phyloP scores from a whole-genome alignment of 495 filamentous ascomycete species.

The Aspergillus panamensis region DNA sequence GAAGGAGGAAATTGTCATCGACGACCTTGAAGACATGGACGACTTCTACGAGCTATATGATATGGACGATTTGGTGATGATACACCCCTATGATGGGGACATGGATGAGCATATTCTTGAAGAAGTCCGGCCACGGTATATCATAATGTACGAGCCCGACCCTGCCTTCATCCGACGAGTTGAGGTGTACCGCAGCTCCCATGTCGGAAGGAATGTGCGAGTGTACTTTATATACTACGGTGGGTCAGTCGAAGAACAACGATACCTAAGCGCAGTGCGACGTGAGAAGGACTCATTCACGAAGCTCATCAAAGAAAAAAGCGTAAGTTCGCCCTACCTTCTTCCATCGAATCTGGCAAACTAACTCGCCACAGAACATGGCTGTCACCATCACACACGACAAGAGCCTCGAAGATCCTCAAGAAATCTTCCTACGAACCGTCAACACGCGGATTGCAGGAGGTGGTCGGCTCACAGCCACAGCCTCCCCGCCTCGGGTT shows the following conservation, averaged over 20 bases:
- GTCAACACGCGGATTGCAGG: slow-evolving; percentile 96
- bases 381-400: slow-evolving; percentile 77
- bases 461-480: slow-evolving; percentile 83
- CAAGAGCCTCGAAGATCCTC: slow-evolving; percentile 71
- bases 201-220: slow-evolving; percentile 79
- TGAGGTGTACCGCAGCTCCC: slow-evolving; percentile 93
- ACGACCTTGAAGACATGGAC: slow-evolving; percentile 85
- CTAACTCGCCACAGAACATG: slow-evolving; percentile 57
- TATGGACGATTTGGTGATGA: slow-evolving; percentile 80
- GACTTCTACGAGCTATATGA: slow-evolving; percentile 92
- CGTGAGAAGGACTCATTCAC: slow-evolving; percentile 95
- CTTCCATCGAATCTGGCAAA: not conserved
- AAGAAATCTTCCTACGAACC: slow-evolving; percentile 90
- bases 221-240: slow-evolving; percentile 97
- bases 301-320: slow-evolving; percentile 86
- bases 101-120: slow-evolving; percentile 95
- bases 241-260: slow-evolving; percentile 92
- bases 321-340: slow-evolving; percentile 38
- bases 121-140: slow-evolving; percentile 86
- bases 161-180: slow-evolving; percentile 92
- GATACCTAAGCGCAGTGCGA: slow-evolving; percentile 82
- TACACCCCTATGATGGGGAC: slow-evolving; percentile 93
- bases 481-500: slow-evolving; percentile 84
- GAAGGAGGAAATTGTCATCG: slow-evolving; percentile 71
- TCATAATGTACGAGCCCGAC: slow-evolving; percentile 98